Base-by-base conservation (phyloP, 805 yeast species). In the Schizosaccharomyces cryophilus region DNA sequence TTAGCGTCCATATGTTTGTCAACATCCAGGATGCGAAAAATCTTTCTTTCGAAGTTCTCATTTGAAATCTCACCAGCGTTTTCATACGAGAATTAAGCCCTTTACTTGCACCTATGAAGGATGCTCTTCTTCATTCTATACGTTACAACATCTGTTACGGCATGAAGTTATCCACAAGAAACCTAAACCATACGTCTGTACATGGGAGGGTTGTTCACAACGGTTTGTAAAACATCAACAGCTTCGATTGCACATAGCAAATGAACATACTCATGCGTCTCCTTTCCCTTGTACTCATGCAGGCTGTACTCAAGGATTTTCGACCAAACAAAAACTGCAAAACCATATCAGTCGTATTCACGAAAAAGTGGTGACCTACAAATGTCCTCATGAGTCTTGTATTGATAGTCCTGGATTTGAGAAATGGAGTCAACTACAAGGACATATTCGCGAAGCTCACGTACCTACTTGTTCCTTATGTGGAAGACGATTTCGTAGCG, bases 51-150 rank as follows among this genome's bases (percentile, higher is more conserved):
- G 95, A 61, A 84, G 83, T 64, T 80, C 85, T n/a, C 96, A 90
- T 72, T 72, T 90, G 54, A 78, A 80, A 60, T 78, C 87, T 31
- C 98, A 93, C 69, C 64, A 74, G 61, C 69, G 84, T 29, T 59
- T 61, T 45, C 66, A 64, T 55, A 24, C 61, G 11, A 42, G 56
- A 13, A 66, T 62, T 29, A 62, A 55, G 31, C 62, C 66, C 35
- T 64, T 64, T 54, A 30, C n/a, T 42, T 80, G 87, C 15, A n/a
- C 29, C 21, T 96, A 89, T 68, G 64, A 74, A 2, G 75, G 73
- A 1, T 93, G 98, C 69, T 82, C 83, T 0, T 88, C 87, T 70
- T 95, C 95, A 2, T 83, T 85, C 60, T 83, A 82, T 61, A 78
- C 95, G 0, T 70, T 69, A 60, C 97, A 93, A 71, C 96, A 89